A percentile compares a stretch with the other conserved stretches of the same genome.
Conservation (phyloP, 257 asterid species). For the Rehmannia glutinosa region DNA sequence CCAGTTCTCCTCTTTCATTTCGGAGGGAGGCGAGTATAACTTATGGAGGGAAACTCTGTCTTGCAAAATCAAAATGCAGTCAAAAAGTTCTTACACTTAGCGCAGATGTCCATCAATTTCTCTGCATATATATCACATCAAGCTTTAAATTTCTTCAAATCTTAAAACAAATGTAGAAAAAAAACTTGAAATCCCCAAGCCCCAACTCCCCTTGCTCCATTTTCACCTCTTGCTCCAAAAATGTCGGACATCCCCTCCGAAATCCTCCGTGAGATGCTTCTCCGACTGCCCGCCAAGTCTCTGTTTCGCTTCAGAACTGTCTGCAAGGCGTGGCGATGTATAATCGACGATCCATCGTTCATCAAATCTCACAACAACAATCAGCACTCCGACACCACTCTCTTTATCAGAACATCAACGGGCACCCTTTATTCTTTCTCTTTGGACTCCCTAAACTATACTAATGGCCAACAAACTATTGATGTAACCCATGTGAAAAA, state of each 20-base stretch:
- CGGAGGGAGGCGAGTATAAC: too few species aligned
- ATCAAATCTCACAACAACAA: neutral
- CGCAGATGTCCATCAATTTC: neutral
- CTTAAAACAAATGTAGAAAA: neutral
- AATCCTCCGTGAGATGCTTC: neutral
- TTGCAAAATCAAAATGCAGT: too few species aligned
- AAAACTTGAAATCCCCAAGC: neutral
- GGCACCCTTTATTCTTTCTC: neutral
- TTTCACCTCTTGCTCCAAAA: neutral
- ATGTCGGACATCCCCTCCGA: conserved; percentile 16
- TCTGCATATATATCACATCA: neutral
- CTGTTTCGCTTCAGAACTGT: conserved; percentile 4
- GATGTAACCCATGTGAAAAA: neutral
- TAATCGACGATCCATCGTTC: conserved; percentile 12
- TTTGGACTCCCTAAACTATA: neutral
- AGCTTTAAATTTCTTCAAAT: neutral
- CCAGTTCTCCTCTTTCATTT: too few species aligned
- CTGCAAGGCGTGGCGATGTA: conserved; percentile 5
- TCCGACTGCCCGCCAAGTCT: neutral
- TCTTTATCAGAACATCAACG: neutral
- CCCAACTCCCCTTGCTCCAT: neutral
- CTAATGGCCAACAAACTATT: neutral
- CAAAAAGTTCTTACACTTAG: too few species aligned
- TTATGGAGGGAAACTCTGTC: too few species aligned
- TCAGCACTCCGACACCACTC: neutral